A percentile compares a stretch with the other conserved stretches of the same genome.
Conservation (phyloP, 2,329 filamentous ascomycete species). For the Diaporthe caulivora region DNA sequence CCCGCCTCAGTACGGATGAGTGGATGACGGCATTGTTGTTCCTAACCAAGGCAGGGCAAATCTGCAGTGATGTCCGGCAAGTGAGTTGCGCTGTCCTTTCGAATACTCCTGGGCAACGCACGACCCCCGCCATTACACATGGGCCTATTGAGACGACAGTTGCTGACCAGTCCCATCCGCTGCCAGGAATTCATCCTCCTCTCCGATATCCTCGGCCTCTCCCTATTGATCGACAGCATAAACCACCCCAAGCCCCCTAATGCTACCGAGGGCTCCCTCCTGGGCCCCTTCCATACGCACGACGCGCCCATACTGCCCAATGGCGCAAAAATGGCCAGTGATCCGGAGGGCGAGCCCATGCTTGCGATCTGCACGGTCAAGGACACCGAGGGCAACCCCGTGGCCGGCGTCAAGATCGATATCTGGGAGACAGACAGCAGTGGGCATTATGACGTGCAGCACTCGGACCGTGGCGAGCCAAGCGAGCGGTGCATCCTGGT, state of each 20-base stretch:
- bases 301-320: conserved; percentile 71
- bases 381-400: conserved; percentile 72
- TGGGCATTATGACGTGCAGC: conserved; percentile 88
- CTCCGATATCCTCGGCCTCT: conserved; percentile 83
- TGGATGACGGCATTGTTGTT: conserved; percentile 83
- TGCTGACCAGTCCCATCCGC: neutral
- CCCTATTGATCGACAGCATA: conserved; percentile 84
- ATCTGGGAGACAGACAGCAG: conserved; percentile 88
- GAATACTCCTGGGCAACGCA: conserved; percentile 27
- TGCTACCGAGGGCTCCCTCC: conserved; percentile 82
- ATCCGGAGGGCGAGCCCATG: conserved; percentile 76
- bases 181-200: conserved; percentile 82
- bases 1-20: conserved; percentile 79
- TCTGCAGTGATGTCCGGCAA: conserved; percentile 79
- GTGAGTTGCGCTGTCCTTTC: conserved; percentile 54
- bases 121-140: neutral
- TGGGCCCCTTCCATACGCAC: conserved; percentile 87
- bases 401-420: conserved; percentile 78
- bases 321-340: conserved; percentile 75
- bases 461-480: conserved; percentile 71
- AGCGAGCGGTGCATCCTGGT: conserved; percentile 77
- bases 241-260: conserved; percentile 82
- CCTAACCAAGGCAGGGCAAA: conserved; percentile 79
- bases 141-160: neutral
- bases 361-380: conserved; percentile 80